phyloP scores from a whole-genome alignment of 148 eudicot genomes.

The Pharnaceum exiguum region DNA sequence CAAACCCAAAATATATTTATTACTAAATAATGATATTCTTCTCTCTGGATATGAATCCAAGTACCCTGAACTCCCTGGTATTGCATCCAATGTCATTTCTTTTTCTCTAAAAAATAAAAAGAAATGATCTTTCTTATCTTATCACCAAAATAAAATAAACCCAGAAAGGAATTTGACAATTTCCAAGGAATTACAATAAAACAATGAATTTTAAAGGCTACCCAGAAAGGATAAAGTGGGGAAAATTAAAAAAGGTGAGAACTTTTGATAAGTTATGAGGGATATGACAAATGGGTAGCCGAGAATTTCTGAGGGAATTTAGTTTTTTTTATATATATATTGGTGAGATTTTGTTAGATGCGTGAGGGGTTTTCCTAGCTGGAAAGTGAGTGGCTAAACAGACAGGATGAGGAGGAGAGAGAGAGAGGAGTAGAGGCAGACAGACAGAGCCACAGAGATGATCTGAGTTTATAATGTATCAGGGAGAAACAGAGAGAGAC shows the following conservation, averaged over 20 bases:
- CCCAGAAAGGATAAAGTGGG: neutral
- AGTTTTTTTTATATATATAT: neutral
- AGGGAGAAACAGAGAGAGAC: too few relatives aligned
- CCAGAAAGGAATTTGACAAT: neutral
- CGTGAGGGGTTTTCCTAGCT: neutral
- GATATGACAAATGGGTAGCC: neutral
- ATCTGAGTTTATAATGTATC: too few relatives aligned
- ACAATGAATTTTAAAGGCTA: conserved; percentile 1
- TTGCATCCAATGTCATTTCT: conserved; percentile 31
- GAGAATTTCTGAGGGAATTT: neutral
- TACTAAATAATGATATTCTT: conserved; percentile 69
- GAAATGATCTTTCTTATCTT: neutral
- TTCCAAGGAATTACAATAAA: neutral
- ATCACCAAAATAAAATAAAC: neutral
- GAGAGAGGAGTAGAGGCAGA: conserved; percentile 3
- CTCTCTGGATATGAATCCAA: conserved; percentile 38
- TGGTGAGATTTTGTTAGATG: neutral
- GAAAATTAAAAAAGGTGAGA: neutral
- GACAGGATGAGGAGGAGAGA: neutral
- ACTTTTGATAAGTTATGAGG: neutral
- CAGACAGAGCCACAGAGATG: too few relatives aligned
- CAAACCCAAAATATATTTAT: conserved; percentile 62
- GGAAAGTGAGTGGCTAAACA: neutral
- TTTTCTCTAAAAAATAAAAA: neutral
- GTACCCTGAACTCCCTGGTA: conserved; percentile 65